These are phyloP conservation scores for Quercus agrifolia DNA, from an alignment of 306 rosid genomes.

Conservation along the genomic window DNA sequence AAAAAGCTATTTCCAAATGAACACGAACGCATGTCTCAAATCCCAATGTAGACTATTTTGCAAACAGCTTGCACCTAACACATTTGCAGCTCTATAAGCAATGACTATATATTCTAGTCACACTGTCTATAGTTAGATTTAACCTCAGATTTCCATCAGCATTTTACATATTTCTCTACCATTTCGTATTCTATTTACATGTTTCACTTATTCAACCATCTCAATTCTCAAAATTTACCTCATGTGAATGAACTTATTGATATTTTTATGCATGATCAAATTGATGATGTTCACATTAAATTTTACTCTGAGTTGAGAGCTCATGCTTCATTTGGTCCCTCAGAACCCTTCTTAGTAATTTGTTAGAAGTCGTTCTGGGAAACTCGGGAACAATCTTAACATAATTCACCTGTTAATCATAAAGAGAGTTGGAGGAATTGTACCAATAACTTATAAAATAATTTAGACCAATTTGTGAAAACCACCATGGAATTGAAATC, in stretches of 20 bases:
- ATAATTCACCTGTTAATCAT: slow-evolving; percentile 46
- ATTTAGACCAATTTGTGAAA: neutral
- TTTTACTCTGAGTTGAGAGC: slow-evolving; percentile 51
- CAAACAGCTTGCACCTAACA: too few relatives aligned
- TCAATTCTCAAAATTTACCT: neutral
- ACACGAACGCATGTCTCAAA: too few relatives aligned
- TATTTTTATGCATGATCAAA: neutral
- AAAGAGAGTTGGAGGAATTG: neutral
- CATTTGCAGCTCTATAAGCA: too few relatives aligned
- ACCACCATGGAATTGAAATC: neutral
- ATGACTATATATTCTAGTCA: too few relatives aligned
- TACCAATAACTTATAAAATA: neutral
- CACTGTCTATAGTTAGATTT: too few relatives aligned
- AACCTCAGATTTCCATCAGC: too few relatives aligned
- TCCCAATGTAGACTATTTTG: too few relatives aligned
- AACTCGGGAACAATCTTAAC: slow-evolving; percentile 60
- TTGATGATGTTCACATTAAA: slow-evolving; percentile 26
- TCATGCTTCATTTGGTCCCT: slow-evolving; percentile 78
- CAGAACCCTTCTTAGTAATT: slow-evolving; percentile 71
- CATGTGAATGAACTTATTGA: neutral
- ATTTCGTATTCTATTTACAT: too few relatives aligned
- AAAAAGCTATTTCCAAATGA: too few relatives aligned
- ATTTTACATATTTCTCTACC: too few relatives aligned
- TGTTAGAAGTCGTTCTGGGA: slow-evolving; percentile 82
- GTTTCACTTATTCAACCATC: too few relatives aligned